Evolutionary conservation across 306 rosid genomes (phyloP).

Genomic region (Ceratonia siliqua): DNA sequence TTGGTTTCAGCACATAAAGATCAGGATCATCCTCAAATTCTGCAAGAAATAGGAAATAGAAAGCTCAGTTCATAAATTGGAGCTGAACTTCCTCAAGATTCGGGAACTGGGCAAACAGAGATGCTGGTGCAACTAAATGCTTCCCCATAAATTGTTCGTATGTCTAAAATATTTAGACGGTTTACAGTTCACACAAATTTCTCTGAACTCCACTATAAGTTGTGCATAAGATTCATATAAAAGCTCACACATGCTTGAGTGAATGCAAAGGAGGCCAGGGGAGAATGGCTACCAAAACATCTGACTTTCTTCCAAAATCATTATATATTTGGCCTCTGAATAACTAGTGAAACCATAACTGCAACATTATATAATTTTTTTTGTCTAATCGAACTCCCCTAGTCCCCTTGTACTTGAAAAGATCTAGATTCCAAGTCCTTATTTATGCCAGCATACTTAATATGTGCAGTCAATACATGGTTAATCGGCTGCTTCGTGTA

Average conservation of each 20-base stretch:
- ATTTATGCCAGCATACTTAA: neutral
- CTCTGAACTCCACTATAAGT: neutral
- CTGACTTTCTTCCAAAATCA: neutral
- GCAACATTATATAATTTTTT: neutral
- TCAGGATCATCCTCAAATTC: conserved; percentile 95
- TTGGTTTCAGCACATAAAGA: conserved; percentile 83
- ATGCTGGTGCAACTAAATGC: neutral
- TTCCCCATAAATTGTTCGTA: neutral
- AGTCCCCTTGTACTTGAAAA: neutral
- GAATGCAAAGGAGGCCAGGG: conserved; percentile 21
- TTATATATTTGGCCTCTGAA: neutral
- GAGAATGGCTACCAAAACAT: conserved; percentile 17
- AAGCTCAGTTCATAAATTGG: neutral
- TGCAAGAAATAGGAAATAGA: conserved; percentile 41
- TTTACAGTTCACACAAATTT: neutral
- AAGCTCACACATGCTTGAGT: neutral
- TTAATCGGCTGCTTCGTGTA: conserved; percentile 1
- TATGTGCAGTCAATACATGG: neutral
- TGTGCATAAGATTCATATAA: neutral
- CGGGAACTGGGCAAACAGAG: neutral
- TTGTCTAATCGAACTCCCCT: neutral
- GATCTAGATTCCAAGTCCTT: neutral
- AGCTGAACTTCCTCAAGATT: neutral
- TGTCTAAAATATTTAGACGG: neutral
- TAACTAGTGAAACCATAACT: neutral